Evolutionary conservation across 306 rosid species (phyloP), one percentile per base, ranked within the genome.

Genomic region (Alnus glutinosa): DNA sequence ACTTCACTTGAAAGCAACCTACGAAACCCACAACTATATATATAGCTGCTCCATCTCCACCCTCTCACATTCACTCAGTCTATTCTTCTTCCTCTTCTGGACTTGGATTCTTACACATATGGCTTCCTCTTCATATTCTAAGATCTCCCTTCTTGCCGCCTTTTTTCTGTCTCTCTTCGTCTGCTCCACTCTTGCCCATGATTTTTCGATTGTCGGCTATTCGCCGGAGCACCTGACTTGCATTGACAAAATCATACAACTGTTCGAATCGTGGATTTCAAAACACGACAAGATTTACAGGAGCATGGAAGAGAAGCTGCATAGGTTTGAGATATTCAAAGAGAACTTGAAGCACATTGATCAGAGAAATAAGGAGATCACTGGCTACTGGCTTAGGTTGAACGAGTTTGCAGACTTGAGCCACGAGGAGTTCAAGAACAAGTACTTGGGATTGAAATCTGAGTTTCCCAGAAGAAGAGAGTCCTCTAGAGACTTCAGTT

Each of bases 351-450:
- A 86, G 72, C 93, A 91, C 80, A 89, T 91, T 5, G 92, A 91
- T 19, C 89, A 88, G 67, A 86, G 76, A 12, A 91, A 91, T 77
- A 88, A 86, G 81, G 71, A 64, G 50, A 83, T 80, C 34, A 89
- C 47, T 49, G 89, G 84, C 83, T 91, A 86, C 75, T 89, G 93
- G 93, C 92, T 91, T 48, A 93, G 97, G 19, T 68, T 91, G 58
- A 91, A 89, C 30, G 93, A 91, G 84, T 91, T 91, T 79, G 92
- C 92, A 46, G 96, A 91, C 85, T 61, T 91, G 82, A 91, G 76
- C 71, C 92, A 89, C 70, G 87, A 91, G 39, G 96, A 91, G 85
- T 89, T 91, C 37, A 80, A 80, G 67, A 77, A 48, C 15, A 86
- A 19, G 78, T 91, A 88, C 70, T 78, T 89, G 1, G 93, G 93